Evolutionary conservation across 2,329 filamentous ascomycete species (phyloP), one percentile per base, ranked within the genome.

Genomic region (Phyllosticta citrichinensis): DNA sequence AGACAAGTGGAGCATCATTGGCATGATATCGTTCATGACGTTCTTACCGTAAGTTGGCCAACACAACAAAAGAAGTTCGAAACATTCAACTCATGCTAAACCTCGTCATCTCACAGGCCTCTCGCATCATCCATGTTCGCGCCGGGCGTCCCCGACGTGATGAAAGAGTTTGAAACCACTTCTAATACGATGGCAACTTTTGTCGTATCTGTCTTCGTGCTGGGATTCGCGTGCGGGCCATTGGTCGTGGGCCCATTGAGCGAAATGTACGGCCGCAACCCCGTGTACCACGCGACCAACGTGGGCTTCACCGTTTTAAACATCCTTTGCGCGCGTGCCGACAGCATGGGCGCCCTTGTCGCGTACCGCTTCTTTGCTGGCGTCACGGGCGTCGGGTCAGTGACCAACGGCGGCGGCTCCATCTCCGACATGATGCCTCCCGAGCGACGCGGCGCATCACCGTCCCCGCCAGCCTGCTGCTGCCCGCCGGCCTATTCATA

Each of bases 361-460:
- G 64, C 62, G 9, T 69, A 70, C 56, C 67, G 70, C 2, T 68
- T 72, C 60, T 33, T 70, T 6, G 63, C 65, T n/a, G 70, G 69
- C 1, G 57, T 62, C 27, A 64, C 64, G n/a, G 67, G 64, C 2
- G 66, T 66, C 1, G 66, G 62, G 2, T 64, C 66, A 12, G 61
- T 71, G 58, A 78, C 80, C 2, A 74, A 81, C 17, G 81, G 79
- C 14, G 78, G 76, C 24, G 81, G 79, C 1, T 78, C 75, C 2
- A 74, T 84, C 47, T 77, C 79, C 2, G 82, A 84, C 64, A 66
- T 82, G 47, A 75, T 81, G 58, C 74, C 76, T 0, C 67, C 71
- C n/a, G 75, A 78, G 56, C 73, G 77, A 62, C 73, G 81, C n/a
- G 81, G 79, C 0, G 67, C 6, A 68, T 75, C 2, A 73, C 77